Evolutionary conservation across 352 stramenopile species (phyloP).

Genomic region (Phytophthora fragariae): DNA sequence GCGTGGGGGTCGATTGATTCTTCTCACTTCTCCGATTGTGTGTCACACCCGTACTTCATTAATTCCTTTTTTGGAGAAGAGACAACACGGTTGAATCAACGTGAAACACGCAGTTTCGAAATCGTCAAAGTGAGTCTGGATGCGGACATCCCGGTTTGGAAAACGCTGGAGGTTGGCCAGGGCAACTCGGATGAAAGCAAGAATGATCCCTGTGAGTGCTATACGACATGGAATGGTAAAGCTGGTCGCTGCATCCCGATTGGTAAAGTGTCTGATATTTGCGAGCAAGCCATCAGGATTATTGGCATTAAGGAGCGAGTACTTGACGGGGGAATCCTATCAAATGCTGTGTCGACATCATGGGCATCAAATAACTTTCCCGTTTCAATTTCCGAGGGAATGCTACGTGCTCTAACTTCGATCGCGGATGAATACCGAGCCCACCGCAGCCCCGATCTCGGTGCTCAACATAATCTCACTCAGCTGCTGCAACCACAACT

Average conservation of each 20-base stretch:
- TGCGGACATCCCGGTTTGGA: conserved; percentile 71
- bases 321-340: conserved; percentile 50
- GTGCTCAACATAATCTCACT: conserved; percentile 48
- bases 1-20: conserved; percentile 58
- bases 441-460: conserved; percentile 49
- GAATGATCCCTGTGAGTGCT: conserved; percentile 42
- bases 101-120: conserved; percentile 68
- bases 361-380: conserved; percentile 32
- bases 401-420: conserved; percentile 31
- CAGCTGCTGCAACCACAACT: conserved; percentile 57
- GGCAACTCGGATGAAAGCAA: conserved; percentile 14
- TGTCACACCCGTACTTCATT: conserved; percentile 82
- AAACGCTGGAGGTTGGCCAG: conserved; percentile 45
- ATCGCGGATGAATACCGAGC: conserved; percentile 45
- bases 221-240: conserved; percentile 48
- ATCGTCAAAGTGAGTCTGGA: conserved; percentile 76
- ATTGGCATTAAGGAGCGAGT: conserved; percentile 63
- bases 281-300: conserved; percentile 36
- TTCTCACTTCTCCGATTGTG: conserved; percentile 53
- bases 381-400: conserved; percentile 29
- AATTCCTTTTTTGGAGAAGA: conserved; percentile 75
- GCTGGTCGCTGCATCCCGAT: conserved; percentile 42
- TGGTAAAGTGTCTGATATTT: conserved; percentile 38
- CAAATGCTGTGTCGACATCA: conserved; percentile 43
- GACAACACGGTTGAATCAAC: conserved; percentile 50